A percentile compares a stretch with the other conserved stretches of the same genome.
These are phyloP conservation scores for Lachnellula arida DNA, from an alignment of 2,329 filamentous ascomycete genomes.

Conservation along the genomic window DNA sequence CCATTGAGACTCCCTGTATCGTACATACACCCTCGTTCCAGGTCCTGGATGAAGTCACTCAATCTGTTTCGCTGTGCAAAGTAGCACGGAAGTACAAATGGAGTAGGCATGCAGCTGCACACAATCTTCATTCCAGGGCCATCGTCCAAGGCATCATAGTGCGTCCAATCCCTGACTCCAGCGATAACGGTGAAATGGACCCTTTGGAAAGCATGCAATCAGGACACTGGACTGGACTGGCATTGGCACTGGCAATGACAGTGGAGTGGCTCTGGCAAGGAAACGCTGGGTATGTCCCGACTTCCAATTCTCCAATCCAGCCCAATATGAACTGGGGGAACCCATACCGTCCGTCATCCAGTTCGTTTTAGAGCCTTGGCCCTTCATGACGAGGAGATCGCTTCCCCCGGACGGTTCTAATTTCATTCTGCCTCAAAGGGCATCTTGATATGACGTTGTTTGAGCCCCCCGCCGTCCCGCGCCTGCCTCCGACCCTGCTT, in stretches of 20 bases:
- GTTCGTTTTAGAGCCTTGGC: not conserved
- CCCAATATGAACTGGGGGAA: not conserved
- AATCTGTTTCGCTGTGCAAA: not conserved
- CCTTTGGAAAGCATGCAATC: not conserved
- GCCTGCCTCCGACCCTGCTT: not conserved
- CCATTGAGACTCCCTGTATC: not conserved
- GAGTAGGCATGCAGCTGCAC: not conserved
- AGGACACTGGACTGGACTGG: not conserved
- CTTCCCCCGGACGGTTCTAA: not conserved
- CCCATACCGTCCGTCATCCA: not conserved
- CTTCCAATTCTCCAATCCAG: too few species aligned
- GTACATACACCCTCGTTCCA: not conserved
- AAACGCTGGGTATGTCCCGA: too few species aligned
- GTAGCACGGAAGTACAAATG: not conserved
- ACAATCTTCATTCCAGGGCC: not conserved
- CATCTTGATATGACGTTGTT: not conserved
- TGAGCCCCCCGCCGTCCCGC: not conserved
- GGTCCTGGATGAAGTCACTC: constrained; percentile 5
- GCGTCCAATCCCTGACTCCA: not conserved
- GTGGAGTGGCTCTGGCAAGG: too few species aligned
- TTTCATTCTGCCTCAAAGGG: not conserved
- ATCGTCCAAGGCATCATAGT: not conserved
- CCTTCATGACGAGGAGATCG: not conserved
- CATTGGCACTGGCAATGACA: not conserved
- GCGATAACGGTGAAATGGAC: not conserved